Conservation (phyloP, 192 early-diverging fungal genomes). For the Haplosporangium gracile region DNA sequence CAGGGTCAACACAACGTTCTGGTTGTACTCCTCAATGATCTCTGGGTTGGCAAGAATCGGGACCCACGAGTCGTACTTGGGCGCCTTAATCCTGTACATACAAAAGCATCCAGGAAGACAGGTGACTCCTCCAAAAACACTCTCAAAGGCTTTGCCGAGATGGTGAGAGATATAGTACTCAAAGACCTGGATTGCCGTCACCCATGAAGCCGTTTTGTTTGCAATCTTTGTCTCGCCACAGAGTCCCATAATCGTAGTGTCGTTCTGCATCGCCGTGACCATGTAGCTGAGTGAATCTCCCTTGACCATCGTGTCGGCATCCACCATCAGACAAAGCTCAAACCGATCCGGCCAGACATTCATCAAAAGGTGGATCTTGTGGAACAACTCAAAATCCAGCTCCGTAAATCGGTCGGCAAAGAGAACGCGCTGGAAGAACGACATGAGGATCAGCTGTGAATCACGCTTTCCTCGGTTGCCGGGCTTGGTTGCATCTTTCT, state of each 20-base stretch:
- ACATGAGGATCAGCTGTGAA: conserved; percentile 97
- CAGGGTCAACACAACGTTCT: conserved; percentile 83
- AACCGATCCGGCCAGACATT: conserved; percentile 92
- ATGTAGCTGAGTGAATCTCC: conserved; percentile 85
- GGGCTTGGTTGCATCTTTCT: conserved; percentile 75
- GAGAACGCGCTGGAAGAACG: conserved; percentile 85
- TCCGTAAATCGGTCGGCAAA: conserved; percentile 91
- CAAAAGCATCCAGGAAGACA: conserved; percentile 98
- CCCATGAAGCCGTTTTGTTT: conserved; percentile 90
- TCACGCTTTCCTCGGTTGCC: conserved; percentile 98
- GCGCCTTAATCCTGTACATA: conserved; percentile 96
- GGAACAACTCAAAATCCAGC: conserved; percentile 93
- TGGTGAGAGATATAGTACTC: conserved; percentile 99
- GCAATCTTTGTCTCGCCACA: conserved; percentile 98
- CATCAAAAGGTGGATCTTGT: conserved; percentile 81
- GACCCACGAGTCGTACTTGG: conserved; percentile 76
- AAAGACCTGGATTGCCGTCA: conserved; percentile 93
- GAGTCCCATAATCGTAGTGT: conserved; percentile 93
- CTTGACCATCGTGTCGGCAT: conserved; percentile 91
- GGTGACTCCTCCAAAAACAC: conserved; percentile 96
- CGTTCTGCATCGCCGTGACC: conserved; percentile 93
- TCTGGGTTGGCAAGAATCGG: conserved; percentile 92
- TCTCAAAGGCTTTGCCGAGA: conserved; percentile 94
- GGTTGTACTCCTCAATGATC: conserved; percentile 84
- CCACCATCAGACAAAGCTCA: conserved; percentile 87